These are phyloP conservation scores for Canavalia ensiformis DNA, from an alignment of 306 rosid species.

Conservation along the genomic window DNA sequence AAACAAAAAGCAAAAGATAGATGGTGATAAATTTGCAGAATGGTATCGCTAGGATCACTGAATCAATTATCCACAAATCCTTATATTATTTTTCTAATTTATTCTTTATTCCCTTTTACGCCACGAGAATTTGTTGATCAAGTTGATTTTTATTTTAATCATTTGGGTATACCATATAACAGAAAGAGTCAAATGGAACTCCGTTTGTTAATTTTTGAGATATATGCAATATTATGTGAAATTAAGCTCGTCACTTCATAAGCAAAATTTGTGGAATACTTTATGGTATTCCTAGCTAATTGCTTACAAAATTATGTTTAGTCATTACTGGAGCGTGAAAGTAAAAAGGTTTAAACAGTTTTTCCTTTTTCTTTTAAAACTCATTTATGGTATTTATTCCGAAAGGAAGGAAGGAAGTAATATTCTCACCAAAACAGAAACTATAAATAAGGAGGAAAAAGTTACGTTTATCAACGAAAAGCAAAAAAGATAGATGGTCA, in stretches of 20 bases:
- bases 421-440: slow-evolving; percentile 4
- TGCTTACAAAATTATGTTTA: slow-evolving; percentile 19
- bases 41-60: too few species aligned
- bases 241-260: neutral
- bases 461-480: neutral
- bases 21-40: too few species aligned
- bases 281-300: neutral
- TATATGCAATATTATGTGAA: neutral
- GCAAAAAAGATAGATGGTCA: neutral
- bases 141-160: too few species aligned
- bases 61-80: neutral
- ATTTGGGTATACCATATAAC: too few species aligned
- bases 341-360: neutral
- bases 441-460: neutral
- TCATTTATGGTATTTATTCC: neutral
- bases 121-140: neutral
- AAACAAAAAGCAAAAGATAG: too few species aligned
- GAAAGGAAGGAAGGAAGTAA: slow-evolving; percentile 29
- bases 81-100: too few species aligned
- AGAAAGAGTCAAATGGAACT: neutral
- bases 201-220: neutral
- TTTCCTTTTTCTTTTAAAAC: neutral
- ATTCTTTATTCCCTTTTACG: neutral
- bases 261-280: neutral
- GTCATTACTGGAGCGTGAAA: neutral